Percentiles rank a stretch among this genome's conserved stretches.
Evolutionary conservation across 371 early-diverging fungal species (phyloP).

Genomic region (Apophysomyces trapeziformis): DNA sequence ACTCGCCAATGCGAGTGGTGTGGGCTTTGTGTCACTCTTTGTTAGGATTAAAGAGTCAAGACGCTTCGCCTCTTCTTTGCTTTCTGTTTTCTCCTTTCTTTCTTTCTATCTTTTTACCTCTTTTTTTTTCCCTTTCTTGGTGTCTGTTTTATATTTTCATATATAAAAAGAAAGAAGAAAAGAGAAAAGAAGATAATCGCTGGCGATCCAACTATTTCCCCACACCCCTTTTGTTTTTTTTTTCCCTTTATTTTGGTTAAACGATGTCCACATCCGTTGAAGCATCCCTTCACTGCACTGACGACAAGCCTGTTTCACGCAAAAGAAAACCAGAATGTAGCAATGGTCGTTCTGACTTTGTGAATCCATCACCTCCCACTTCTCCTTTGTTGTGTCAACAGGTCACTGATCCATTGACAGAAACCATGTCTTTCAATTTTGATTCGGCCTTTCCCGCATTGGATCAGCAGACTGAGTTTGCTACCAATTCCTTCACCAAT

Average conservation of each 20-base stretch:
- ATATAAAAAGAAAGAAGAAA: too few relatives aligned
- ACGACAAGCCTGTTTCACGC: constrained; percentile 23
- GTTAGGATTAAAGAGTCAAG: constrained; percentile 10
- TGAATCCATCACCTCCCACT: constrained; percentile 31
- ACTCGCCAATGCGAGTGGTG: background rate
- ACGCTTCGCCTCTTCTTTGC: constrained; percentile 1
- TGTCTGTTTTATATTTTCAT: background rate
- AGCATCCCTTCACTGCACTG: background rate
- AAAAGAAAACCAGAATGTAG: constrained; percentile 36
- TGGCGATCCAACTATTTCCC: constrained; percentile 22
- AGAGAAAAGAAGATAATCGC: constrained; percentile 17
- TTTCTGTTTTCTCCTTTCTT: constrained; percentile 17
- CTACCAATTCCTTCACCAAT: constrained; percentile 4
- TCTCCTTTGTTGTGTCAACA: constrained; percentile 17
- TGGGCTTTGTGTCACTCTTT: constrained; percentile 11
- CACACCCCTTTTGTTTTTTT: background rate
- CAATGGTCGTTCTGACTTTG: constrained; percentile 32
- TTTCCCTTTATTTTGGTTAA: background rate
- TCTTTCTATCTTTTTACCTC: constrained; percentile 9
- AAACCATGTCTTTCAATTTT: constrained; percentile 10
- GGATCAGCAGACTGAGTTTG: constrained; percentile 11
- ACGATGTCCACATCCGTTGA: constrained; percentile 17
- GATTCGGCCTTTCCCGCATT: constrained; percentile 14
- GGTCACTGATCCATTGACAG: constrained; percentile 4
- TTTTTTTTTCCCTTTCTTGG: constrained; percentile 11